phyloP scores from a whole-genome alignment of 257 asterid species.

The Lycium ferocissimum region DNA sequence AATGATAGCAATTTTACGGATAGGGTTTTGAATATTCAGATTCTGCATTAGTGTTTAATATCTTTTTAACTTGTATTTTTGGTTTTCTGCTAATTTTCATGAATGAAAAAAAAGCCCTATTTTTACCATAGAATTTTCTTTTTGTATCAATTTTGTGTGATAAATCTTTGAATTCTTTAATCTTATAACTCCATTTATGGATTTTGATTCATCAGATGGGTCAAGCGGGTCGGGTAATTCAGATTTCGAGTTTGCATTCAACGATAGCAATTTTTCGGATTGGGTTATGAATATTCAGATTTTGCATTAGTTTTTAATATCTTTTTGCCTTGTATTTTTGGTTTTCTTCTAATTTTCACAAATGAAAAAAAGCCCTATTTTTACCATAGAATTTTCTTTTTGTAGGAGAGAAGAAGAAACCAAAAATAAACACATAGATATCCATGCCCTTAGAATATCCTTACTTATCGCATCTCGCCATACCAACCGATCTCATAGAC shows the following conservation, averaged over 20 bases:
- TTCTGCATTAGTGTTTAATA: not conserved
- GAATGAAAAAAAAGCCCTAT: not conserved
- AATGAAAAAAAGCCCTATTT: not conserved
- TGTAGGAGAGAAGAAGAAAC: not conserved
- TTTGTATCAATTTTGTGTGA: not conserved
- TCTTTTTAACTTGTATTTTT: not conserved
- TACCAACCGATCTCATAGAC: no score
- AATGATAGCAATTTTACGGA: slow-evolving; percentile 76
- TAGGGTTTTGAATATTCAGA: slow-evolving; percentile 51
- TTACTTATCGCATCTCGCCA: no score
- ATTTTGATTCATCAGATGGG: no score
- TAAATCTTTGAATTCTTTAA: no score
- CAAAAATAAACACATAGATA: no score
- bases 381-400: not conserved
- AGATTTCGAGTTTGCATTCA: slow-evolving; percentile 71
- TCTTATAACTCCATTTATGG: no score
- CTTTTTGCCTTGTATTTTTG: not conserved
- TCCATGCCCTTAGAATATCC: no score
- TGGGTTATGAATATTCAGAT: slow-evolving; percentile 51
- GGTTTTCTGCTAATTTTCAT: no score
- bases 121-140: not conserved
- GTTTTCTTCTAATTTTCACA: not conserved
- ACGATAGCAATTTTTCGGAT: slow-evolving; percentile 75
- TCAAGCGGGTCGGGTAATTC: slow-evolving; percentile 27
- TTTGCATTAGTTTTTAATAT: not conserved